Conservation (phyloP, 129 eudicot species). For the Flaveria robusta region DNA sequence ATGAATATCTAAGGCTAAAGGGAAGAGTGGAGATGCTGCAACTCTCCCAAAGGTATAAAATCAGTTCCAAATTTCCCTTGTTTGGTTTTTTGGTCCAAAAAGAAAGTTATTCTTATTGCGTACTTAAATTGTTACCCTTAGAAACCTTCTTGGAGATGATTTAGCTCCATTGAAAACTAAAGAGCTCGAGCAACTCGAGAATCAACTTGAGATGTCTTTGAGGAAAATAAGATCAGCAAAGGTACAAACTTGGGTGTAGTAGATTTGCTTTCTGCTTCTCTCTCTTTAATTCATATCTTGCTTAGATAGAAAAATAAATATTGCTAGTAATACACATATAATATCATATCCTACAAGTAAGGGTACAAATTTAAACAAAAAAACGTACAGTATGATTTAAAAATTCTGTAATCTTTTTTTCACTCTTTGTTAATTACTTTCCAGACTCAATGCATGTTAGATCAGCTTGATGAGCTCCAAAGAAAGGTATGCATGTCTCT, state of each 20-base stretch:
- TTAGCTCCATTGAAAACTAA: slow-evolving; percentile 45
- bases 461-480: slow-evolving; percentile 57
- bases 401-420: background rate
- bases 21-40: slow-evolving; percentile 59
- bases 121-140: background rate
- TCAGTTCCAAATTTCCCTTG: background rate
- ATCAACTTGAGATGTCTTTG: slow-evolving; percentile 53
- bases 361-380: too few relatives aligned
- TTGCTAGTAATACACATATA: too few relatives aligned
- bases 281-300: background rate
- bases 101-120: background rate
- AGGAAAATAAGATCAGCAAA: slow-evolving; percentile 60
- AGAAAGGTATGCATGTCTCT: slow-evolving; percentile 43
- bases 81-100: background rate
- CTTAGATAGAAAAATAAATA: background rate
- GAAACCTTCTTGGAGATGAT: slow-evolving; percentile 68
- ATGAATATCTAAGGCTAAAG: slow-evolving; percentile 62
- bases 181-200: slow-evolving; percentile 58
- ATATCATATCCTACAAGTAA: background rate
- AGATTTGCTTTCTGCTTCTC: too few relatives aligned
- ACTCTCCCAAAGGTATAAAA: slow-evolving; percentile 55
- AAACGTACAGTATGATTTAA: too few relatives aligned
- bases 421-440: slow-evolving; percentile 13
- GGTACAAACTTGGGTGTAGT: slow-evolving; percentile 28
- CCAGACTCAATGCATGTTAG: slow-evolving; percentile 55